Evolutionary conservation across 1,139 yeast genomes (phyloP).

Genomic region (Spathaspora sp.): DNA sequence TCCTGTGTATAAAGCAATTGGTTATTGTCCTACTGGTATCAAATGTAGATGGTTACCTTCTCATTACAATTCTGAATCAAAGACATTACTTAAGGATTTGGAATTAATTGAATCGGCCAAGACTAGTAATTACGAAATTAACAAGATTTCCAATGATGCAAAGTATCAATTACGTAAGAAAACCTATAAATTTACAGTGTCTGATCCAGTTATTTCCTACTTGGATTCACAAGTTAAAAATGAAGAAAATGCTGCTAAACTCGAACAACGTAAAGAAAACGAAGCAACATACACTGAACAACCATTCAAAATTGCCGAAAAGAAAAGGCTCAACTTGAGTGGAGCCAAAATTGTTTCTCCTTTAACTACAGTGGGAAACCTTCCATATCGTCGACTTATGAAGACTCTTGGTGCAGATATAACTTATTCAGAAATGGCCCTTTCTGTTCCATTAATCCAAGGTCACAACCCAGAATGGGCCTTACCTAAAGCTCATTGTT

Average conservation of each 20-base stretch:
- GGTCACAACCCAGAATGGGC: conserved; percentile 98
- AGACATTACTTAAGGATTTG: conserved; percentile 44
- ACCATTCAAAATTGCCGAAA: conserved; percentile 77
- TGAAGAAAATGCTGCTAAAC: conserved; percentile 31
- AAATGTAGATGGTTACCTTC: conserved; percentile 88
- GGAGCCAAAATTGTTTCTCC: conserved; percentile 91
- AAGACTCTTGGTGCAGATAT: conserved; percentile 87
- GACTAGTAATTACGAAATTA: conserved; percentile 55
- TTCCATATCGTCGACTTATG: conserved; percentile 94
- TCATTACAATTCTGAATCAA: conserved; percentile 58
- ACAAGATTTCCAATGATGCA: conserved; percentile 53
- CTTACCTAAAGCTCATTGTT: conserved; percentile 79
- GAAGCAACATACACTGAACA: conserved; percentile 62
- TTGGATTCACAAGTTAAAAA: conserved; percentile 50
- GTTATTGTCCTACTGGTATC: conserved; percentile 88
- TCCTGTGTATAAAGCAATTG: conserved; percentile 80
- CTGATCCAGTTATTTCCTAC: conserved; percentile 55
- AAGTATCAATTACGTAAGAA: conserved; percentile 64
- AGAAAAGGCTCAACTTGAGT: conserved; percentile 65
- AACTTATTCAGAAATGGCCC: conserved; percentile 95
- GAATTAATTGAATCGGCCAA: conserved; percentile 37
- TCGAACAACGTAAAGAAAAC: conserved; percentile 30
- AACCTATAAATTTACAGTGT: conserved; percentile 53
- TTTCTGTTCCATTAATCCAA: conserved; percentile 78
- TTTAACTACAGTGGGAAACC: conserved; percentile 93